Evolutionary conservation across 495 filamentous ascomycete genomes (phyloP), one percentile per base, ranked within the genome.

Genomic region (Chaetomidium leptoderma): DNA sequence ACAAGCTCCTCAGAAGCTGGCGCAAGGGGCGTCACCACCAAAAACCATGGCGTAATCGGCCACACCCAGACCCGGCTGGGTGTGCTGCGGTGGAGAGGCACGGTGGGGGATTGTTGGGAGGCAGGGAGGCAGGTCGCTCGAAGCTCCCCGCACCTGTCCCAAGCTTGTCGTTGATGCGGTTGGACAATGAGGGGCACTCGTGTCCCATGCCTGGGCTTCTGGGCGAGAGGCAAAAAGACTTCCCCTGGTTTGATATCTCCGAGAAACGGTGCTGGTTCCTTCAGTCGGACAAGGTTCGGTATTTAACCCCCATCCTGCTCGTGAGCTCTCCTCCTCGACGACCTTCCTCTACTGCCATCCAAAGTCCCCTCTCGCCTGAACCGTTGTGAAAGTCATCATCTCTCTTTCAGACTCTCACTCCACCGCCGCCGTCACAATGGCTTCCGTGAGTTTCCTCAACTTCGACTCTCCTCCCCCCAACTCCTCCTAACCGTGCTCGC

Each of bases 1-100:
- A 27, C 53, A 46, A 43, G 24, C 51, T 27, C 16, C 39, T n/a
- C 19, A 40, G 52, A 40, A 33, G 14, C 43, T 56, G 42, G 42
- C 51, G n/a, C 37, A 19, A 24, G 14, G 24, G 24, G 44, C 40
- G 44, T 40, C 53, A 59, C 60, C 46, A 61, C 48, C 19, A 53
- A 59, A n/a, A 52, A n/a, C 60, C 60, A 68, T 68, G 61, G 65
- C 67, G 67, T 67, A 69, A 69, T 65, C 56, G 53, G 55, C 29
- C 36, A 30, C 30, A 5, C 21, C 23, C 47, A 14, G 42, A 40
- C 26, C 43, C 47, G 46, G 43, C 24, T 17, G 14, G 35, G 39
- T 8, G 45, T 16, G 33, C 29, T 16, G 53, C 45, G 21, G 45
- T 30, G 53, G 37, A 47, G 39, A 40, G 37, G n/a, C 23, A 39